A percentile compares a stretch with the other conserved stretches of the same genome.
These are phyloP conservation scores for Chrysoporthe austroafricana DNA, from an alignment of 2,329 filamentous ascomycete genomes.

Conservation along the genomic window DNA sequence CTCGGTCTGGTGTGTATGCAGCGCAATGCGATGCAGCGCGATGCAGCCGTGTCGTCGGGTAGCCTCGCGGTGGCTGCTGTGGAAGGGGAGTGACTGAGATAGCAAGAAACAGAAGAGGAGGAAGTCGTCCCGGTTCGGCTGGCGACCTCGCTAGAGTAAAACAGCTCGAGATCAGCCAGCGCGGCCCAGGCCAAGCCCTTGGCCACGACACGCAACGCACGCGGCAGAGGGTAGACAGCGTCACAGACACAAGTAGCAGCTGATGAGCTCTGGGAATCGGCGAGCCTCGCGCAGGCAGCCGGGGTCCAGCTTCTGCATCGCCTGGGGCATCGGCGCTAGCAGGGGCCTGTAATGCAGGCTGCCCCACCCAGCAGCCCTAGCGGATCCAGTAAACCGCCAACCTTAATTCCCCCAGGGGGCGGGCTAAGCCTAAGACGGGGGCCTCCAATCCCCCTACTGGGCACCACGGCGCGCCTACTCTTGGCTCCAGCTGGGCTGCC, in stretches of 20 bases:
- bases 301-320: neutral
- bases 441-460: no score
- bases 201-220: no score
- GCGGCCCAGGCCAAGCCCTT: no score
- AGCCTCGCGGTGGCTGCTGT: neutral
- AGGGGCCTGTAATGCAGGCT: neutral
- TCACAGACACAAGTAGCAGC: no score
- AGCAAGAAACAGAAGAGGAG: no score
- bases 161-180: no score
- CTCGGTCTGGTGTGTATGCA: no score
- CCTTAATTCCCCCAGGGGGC: neutral
- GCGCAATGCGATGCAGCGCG: neutral
- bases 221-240: no score
- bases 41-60: neutral
- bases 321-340: neutral
- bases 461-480: neutral
- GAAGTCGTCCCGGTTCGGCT: no score
- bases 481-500: neutral
- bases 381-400: neutral
- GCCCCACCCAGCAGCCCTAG: neutral
- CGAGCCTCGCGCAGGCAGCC: no score
- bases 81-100: neutral
- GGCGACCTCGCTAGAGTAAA: no score
- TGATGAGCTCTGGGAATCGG: no score
- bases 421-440: neutral